Base-by-base conservation (phyloP, 2,329 filamentous ascomycete genomes). In the Didymella pinodella region DNA sequence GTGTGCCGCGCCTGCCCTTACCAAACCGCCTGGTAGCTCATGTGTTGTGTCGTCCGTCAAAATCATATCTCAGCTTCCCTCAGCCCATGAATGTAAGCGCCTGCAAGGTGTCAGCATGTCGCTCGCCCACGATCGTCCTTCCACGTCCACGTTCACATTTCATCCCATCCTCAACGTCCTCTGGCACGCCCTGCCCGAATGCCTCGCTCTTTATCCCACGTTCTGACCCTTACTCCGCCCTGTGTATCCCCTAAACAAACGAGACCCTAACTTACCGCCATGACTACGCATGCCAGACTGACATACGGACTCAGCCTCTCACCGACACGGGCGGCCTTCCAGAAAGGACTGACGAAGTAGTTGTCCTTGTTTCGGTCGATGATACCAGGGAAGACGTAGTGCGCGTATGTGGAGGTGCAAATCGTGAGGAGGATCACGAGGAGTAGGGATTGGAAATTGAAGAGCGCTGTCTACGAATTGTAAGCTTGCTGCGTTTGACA, bases 371-470 rank as follows among this genome's bases (percentile, higher is more conserved):
- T 95, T 50, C 91, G 86, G 79, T 98, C 94, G 81, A 99, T 91
- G 70, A 96, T 90, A 4, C 89, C 86, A 0, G 95, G 94, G 73
- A 95, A 91, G 64, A 96, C 88, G 71, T 91, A 90, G 82, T 98
- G 95, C 56, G 93, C 86, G 80, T 99, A 98, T 63, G 95, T 88
- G 79, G 91, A 93, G 57, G 95, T 97, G 85, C 95, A 99, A 75
- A 98, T 96, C 69, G 96, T 88, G 68, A 99, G 90, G 50, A 99
- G 88, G 72, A 99, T 88, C 67, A 97, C 94, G 71, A 98, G 87
- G 70, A 99, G 87, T 69, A 98, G 90, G 59, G 93, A 96, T 80
- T 97, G 93, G 83, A 99, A 98, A 82, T 98, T 98, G 88, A 99
- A 97, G 73, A 99, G 90, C 54, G 95, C 95, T 59, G 95, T 91